Conservation (phyloP, 2,329 filamentous ascomycete genomes). For the Fusarium armeniacum region DNA sequence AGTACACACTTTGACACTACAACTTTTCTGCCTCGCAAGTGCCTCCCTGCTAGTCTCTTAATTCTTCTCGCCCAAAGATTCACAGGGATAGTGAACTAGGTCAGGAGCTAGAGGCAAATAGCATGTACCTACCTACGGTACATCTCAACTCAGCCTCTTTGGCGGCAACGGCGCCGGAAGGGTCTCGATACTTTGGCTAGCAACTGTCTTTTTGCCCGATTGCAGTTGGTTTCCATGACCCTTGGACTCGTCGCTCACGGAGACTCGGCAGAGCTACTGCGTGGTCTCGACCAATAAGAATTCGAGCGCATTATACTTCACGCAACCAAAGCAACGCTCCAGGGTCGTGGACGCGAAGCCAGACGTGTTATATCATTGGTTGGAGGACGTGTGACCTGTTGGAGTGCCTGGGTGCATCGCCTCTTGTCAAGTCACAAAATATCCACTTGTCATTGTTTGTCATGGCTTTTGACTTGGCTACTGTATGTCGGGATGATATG, state of each 20-base stretch:
- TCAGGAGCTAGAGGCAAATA: constrained; percentile 23
- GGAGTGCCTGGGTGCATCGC: constrained; percentile 29
- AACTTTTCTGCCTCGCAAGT: constrained; percentile 18
- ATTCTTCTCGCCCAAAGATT: constrained; percentile 7
- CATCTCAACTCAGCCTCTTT: constrained; percentile 28
- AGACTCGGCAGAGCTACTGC: constrained; percentile 35
- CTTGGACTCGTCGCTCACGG: constrained; percentile 21
- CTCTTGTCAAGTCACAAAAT: constrained; percentile 28
- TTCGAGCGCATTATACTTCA: constrained; percentile 11
- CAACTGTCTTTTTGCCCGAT: constrained; percentile 24
- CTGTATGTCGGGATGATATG: constrained; percentile 8
- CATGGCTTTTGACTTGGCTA: constrained; percentile 31
- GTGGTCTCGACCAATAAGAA: constrained; percentile 27
- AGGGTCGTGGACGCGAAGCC: neutral
- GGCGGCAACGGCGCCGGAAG: constrained; percentile 15
- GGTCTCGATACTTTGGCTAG: constrained; percentile 26
- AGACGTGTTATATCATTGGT: constrained; percentile 28
- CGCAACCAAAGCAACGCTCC: neutral
- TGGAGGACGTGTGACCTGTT: constrained; percentile 22
- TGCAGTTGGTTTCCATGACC: constrained; percentile 29
- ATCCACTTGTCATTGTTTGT: constrained; percentile 32
- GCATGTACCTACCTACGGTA: neutral
- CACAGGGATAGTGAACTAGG: neutral
- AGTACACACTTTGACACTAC: no score
- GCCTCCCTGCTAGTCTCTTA: neutral